phyloP scores from a whole-genome alignment of 495 filamentous ascomycete genomes.

The Xylaria flabelliformis region DNA sequence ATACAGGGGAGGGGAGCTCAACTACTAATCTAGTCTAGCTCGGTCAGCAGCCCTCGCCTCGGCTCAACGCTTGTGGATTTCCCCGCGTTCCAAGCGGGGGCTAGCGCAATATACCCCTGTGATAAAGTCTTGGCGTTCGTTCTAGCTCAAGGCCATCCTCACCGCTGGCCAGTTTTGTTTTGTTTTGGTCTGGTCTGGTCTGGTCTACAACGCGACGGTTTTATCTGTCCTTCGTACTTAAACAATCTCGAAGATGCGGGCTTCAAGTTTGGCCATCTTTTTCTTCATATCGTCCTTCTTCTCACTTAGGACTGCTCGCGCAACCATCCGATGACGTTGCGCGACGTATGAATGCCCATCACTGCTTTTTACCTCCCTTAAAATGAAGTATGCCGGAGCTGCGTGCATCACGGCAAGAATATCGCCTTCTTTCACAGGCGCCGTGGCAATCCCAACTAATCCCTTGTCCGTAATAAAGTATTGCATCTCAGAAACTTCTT shows the following conservation, averaged over 20 bases:
- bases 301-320: not conserved
- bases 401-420: no score
- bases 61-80: not conserved
- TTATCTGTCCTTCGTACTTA: no score
- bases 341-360: not conserved
- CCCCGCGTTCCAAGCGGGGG: not conserved
- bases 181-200: no score
- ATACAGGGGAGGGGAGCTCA: constrained; percentile 3
- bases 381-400: not conserved
- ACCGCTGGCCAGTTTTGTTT: no score
- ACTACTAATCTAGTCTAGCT: not conserved
- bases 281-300: not conserved
- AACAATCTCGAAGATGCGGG: not conserved
- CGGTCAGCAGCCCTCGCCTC: not conserved
- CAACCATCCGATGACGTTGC: not conserved
- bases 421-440: no score
- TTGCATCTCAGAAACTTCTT: not conserved
- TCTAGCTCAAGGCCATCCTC: no score
- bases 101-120: not conserved
- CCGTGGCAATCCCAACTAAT: no score
- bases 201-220: no score
- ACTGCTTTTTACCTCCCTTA: not conserved
- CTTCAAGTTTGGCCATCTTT: not conserved
- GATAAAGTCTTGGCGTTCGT: no score
- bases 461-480: not conserved